Evolutionary conservation across 192 early-diverging fungal genomes (phyloP), one percentile per base, ranked within the genome.

Genomic region (Gaertneriomyces sp.): DNA sequence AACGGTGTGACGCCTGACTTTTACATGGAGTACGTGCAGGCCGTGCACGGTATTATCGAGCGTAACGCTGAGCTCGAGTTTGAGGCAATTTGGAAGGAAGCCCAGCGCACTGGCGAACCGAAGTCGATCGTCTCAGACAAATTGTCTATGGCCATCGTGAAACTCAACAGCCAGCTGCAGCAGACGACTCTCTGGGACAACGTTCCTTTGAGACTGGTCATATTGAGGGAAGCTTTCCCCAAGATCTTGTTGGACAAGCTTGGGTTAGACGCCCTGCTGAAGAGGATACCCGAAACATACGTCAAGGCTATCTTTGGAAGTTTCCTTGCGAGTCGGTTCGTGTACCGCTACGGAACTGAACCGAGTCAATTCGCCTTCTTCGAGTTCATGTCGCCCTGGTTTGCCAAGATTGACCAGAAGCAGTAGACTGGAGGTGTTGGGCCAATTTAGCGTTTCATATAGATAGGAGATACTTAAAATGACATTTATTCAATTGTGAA

Each of bases 291-390:
- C 7, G 94, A 94, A 74, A 85, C 80, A 70, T 98, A 98, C 78
- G 89, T 94, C 59, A 91, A 90, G 73, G 94, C 96, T 50, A 97
- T 98, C 79, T 98, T 98, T 87, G 96, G 96, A 53, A 86, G 89
- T 20, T 97, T 89, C 80, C 73, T 98, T 63, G 96, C 96, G 17
- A 92, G 90, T 60, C 87, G 89, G 61, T 98, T 98, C 79, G 90
- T 98, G 45, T 98, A 96, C 85, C 89, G 90, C 76, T 97, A 95
- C 67, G 96, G 96, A 40, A 89, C 89, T 42, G 80, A 89, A 61
- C 96, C 96, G 55, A 86, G 87, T 63, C 94, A 97, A 79, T 97
- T 98, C 81, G 91, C 94, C 57, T 98, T 98, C 87, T 98, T 98
- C 78, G 81, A 96, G 84, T 98, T 89, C 75, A 93, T 98, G 91